Percentiles rank a stretch among this genome's conserved stretches.
These are phyloP conservation scores for Theobroma cacao DNA, from an alignment of 345 rosid genomes.

Conservation along the genomic window DNA sequence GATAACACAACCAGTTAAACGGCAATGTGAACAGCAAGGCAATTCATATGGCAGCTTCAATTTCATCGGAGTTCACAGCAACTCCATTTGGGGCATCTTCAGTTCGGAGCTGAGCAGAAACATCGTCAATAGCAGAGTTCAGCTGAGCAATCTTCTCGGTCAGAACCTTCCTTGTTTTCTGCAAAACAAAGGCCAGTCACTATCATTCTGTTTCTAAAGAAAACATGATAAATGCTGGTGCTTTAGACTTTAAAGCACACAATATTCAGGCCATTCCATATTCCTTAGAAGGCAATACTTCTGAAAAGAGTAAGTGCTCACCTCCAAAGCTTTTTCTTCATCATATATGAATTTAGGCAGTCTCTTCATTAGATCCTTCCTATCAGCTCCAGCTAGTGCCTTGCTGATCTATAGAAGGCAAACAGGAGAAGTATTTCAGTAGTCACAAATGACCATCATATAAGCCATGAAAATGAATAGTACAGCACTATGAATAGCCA, in stretches of 20 bases:
- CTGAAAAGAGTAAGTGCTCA: constrained; percentile 23
- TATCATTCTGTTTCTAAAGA: background rate
- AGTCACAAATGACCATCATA: background rate
- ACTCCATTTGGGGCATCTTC: constrained; percentile 62
- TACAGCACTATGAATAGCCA: background rate
- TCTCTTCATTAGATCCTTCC: constrained; percentile 86
- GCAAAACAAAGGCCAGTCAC: constrained; percentile 19
- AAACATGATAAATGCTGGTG: background rate
- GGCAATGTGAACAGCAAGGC: background rate
- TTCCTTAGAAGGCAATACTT: background rate
- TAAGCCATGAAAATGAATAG: background rate
- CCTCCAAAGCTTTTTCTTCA: constrained; percentile 94
- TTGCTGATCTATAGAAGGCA: constrained; percentile 60
- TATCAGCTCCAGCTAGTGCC: constrained; percentile 75
- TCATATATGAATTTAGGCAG: constrained; percentile 97
- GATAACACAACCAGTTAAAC: constrained; percentile 11
- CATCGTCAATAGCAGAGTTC: constrained; percentile 82
- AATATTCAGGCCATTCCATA: background rate
- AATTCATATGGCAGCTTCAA: constrained; percentile 54
- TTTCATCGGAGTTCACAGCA: constrained; percentile 53
- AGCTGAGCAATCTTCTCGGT: constrained; percentile 83
- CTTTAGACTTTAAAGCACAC: background rate
- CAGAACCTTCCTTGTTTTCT: constrained; percentile 80
- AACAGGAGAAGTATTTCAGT: constrained; percentile 11
- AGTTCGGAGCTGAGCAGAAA: constrained; percentile 70